Conservation (phyloP, 495 filamentous ascomycete species). For the Penicillium lagena region DNA sequence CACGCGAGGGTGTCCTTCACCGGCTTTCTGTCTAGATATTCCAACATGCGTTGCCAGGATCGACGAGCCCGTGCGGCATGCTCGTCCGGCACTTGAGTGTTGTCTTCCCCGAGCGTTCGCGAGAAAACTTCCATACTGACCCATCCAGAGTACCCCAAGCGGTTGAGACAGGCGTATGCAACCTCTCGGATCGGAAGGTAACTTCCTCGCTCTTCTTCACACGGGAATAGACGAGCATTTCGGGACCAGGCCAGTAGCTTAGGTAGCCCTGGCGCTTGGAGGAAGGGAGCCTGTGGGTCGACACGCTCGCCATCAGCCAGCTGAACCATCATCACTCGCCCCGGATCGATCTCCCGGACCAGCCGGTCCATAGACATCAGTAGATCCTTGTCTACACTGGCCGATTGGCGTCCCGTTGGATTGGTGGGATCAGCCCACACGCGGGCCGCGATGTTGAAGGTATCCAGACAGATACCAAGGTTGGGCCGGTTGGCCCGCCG, state of each 20-base stretch:
- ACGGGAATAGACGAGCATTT: slow-evolving; percentile 65
- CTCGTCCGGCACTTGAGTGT: slow-evolving; percentile 46
- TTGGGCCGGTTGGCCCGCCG: slow-evolving; percentile 55
- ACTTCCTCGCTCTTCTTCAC: slow-evolving; percentile 55
- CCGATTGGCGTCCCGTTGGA: slow-evolving; percentile 34
- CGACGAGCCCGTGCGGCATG: slow-evolving; percentile 55
- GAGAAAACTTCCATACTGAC: slow-evolving; percentile 71
- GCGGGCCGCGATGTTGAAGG: slow-evolving; percentile 66
- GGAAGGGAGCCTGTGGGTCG: slow-evolving; percentile 12
- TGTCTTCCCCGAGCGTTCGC: slow-evolving; percentile 45
- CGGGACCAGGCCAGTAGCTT: slow-evolving; percentile 54
- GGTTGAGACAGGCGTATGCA: slow-evolving; percentile 48
- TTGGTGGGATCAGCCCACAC: slow-evolving; percentile 60
- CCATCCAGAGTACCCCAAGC: slow-evolving; percentile 62
- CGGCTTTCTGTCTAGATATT: slow-evolving; percentile 1
- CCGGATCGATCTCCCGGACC: slow-evolving; percentile 44
- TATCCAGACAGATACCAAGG: slow-evolving; percentile 69
- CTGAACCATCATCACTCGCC: slow-evolving; percentile 66
- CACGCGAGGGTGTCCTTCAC: background rate
- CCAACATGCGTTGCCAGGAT: slow-evolving; percentile 45
- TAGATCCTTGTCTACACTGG: slow-evolving; percentile 48
- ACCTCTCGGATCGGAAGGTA: slow-evolving; percentile 54
- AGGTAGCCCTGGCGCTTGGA: slow-evolving; percentile 6
- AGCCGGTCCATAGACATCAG: slow-evolving; percentile 48
- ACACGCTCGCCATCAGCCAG: slow-evolving; percentile 64